Base-by-base conservation (phyloP, 2,329 filamentous ascomycete species). In the Fusarium pilosicola region DNA sequence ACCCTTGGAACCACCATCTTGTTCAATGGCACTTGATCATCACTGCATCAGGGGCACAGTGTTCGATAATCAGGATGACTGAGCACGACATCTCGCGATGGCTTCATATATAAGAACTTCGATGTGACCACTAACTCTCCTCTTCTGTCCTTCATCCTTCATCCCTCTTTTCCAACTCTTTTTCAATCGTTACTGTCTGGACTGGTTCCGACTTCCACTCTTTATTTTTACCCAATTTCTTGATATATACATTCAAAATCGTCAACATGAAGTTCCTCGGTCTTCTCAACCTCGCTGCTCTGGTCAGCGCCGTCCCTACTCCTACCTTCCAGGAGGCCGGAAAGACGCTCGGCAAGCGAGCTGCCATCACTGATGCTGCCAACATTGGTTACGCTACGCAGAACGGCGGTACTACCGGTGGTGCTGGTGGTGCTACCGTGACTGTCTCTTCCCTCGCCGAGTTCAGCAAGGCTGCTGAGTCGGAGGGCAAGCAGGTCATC, bases 371-470 rank as follows among this genome's bases (percentile, higher is more conserved):
- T 12, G 82, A 83, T 56, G 78, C 79, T n/a, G 82, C 80, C 62
- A 65, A 78, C 61, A 75, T 83, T 46, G 82, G 82, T 13, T 83
- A 80, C 69, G 81, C 80, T 46, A 76, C 77, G 9, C 69, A 77
- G 74, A 83, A 83, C 71, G 77, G 76, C 42, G 77, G 87, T 59
- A 88, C 87, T 39, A 88, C 83, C 4, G 87, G 87, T 66, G 87
- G 87, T 62, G 80, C 83, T 57, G 86, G 86, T 60, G 86, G 86
- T 52, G 80, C 85, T 28, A 86, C 85, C 18, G 86, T 84, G 42
- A 88, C 86, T 46, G 77, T 79, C 52, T 76, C 77, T n/a, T 62
- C 83, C 20, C 84, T 87, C 57, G 82, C 84, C 36, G 81, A 83
- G 48, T 84, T 88, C 71, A 85, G 84, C 24, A 77, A 83, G 15